These are phyloP conservation scores for Penicillium odoratum DNA, from an alignment of 495 filamentous ascomycete species.

Conservation along the genomic window DNA sequence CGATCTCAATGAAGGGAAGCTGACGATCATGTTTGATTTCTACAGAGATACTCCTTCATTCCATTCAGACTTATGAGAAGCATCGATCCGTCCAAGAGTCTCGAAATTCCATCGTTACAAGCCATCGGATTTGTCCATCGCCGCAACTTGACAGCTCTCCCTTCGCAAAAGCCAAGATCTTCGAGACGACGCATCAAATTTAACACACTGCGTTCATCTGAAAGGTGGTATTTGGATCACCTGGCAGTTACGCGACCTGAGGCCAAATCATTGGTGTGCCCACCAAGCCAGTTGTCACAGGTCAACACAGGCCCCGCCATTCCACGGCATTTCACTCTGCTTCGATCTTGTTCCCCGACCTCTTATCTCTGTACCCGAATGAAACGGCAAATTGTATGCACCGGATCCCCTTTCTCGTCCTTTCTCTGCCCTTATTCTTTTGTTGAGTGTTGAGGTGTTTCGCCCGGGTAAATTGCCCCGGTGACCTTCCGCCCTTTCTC, in stretches of 20 bases:
- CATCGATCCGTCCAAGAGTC: neutral
- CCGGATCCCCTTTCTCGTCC: neutral
- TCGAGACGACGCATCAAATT: neutral
- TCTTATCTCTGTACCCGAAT: neutral
- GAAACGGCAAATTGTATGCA: neutral
- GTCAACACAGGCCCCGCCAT: neutral
- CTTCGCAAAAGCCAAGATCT: neutral
- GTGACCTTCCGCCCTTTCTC: neutral
- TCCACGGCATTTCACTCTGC: neutral
- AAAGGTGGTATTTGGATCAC: neutral
- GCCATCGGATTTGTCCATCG: neutral
- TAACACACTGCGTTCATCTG: neutral
- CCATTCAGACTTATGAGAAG: neutral
- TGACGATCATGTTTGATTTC: neutral
- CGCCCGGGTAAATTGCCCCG: conserved; percentile 3
- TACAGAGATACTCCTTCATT: neutral
- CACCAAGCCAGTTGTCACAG: neutral
- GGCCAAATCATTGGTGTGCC: neutral
- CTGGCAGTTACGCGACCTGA: neutral
- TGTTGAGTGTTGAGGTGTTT: conserved; percentile 3
- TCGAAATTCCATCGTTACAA: neutral
- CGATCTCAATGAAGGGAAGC: neutral
- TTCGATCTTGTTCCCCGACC: neutral
- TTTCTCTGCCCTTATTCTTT: neutral
- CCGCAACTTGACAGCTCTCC: neutral